These are phyloP conservation scores for Mycena latifolia DNA, from an alignment of 768 basidiomycete species.

Conservation along the genomic window DNA sequence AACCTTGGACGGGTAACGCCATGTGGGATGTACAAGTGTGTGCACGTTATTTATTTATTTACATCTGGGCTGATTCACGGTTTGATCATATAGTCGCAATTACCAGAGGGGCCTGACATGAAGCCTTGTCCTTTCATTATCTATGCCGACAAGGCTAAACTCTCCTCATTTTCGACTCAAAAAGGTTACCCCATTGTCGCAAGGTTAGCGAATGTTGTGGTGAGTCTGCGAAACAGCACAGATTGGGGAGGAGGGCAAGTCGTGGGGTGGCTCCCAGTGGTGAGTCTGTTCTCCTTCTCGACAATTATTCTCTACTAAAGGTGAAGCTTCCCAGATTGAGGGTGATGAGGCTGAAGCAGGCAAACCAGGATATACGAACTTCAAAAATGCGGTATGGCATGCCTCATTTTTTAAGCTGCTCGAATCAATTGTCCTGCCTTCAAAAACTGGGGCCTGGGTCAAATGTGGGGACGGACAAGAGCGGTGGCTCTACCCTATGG, in stretches of 20 bases:
- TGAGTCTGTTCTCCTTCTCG: neutral
- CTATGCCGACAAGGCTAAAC: conserved; percentile 55
- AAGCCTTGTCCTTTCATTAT: conserved; percentile 48
- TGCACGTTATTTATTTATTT: conserved; percentile 5
- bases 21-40: conserved; percentile 55
- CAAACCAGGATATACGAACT: conserved; percentile 37
- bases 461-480: conserved; percentile 44
- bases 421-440: conserved; percentile 25
- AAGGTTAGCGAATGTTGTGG: conserved; percentile 47
- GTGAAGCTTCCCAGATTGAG: conserved; percentile 34
- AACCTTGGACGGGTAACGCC: conserved; percentile 52
- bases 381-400: conserved; percentile 46
- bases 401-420: conserved; percentile 39
- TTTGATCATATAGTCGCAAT: no score
- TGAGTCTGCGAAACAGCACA: conserved; percentile 47
- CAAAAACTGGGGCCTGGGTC: conserved; percentile 22
- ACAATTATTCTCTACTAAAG: neutral
- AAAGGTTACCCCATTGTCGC: conserved; percentile 55
- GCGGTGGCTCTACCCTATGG: conserved; percentile 48
- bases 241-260: conserved; percentile 49
- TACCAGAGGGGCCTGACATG: conserved; percentile 37
- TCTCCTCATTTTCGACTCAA: conserved; percentile 52
- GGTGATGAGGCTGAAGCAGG: conserved; percentile 39
- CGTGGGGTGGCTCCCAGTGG: conserved; percentile 54
- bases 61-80: no score